phyloP scores from a whole-genome alignment of 352 stramenopile genomes.

The Paralagenidium karlingii region DNA sequence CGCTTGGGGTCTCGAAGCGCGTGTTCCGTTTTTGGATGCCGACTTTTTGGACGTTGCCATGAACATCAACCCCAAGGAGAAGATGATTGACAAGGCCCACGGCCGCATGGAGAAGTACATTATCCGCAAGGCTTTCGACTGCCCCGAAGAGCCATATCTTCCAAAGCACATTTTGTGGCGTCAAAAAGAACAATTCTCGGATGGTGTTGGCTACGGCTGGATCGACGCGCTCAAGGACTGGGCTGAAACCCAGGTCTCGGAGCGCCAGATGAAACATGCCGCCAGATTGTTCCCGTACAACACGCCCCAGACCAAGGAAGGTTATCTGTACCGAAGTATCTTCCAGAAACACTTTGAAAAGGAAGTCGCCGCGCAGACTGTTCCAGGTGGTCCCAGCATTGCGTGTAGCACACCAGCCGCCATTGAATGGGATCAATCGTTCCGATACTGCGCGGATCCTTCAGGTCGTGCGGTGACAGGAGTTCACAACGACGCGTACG shows the following conservation, averaged over 20 bases:
- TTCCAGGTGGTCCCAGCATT: conserved; percentile 96
- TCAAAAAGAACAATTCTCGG: conserved; percentile 99
- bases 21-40: conserved; percentile 96
- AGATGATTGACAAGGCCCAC: conserved; percentile 92
- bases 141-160: conserved; percentile 95
- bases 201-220: conserved; percentile 98
- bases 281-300: conserved; percentile 96
- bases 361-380: conserved; percentile 92
- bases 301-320: conserved; percentile 97
- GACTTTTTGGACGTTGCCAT: conserved; percentile 98
- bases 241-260: conserved; percentile 89
- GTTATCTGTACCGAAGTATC: conserved; percentile 92
- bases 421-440: conserved; percentile 95
- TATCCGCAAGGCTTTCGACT: conserved; percentile 98
- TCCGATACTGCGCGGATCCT: conserved; percentile 91
- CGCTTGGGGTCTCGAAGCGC: conserved; percentile 95
- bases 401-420: conserved; percentile 96
- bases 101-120: conserved; percentile 98
- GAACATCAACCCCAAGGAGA: conserved; percentile 95
- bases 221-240: conserved; percentile 96
- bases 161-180: conserved; percentile 97
- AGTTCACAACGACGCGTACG: conserved; percentile 93
- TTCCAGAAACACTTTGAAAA: conserved; percentile 98
- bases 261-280: conserved; percentile 92
- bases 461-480: conserved; percentile 90